Evolutionary conservation across 2,329 filamentous ascomycete genomes (phyloP), one percentile per base, ranked within the genome.

Genomic region (Dendrostoma leiphaemia): DNA sequence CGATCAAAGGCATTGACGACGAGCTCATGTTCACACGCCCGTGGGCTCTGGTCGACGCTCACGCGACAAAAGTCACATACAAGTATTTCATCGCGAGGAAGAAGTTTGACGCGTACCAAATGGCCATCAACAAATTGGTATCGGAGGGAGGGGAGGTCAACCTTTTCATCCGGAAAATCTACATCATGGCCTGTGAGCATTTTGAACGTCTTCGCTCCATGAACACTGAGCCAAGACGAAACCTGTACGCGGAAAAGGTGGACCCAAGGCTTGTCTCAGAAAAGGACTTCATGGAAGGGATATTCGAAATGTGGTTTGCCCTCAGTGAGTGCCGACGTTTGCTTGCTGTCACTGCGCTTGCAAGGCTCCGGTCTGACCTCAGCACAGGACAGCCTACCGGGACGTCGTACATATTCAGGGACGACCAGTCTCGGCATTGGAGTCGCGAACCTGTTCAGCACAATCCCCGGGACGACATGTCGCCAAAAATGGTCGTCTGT

Each of bases 271-370:
- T 2, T 56, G 62, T 19, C 56, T 61, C 13, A 19, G 68, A 74
- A 32, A 64, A 67, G 26, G 51, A 60, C 1, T 68, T 80, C 4
- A 53, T 81, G n/a, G 53, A 57, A 1, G 69, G 71, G 9, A 66
- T 76, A 3, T 73, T 80, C 21, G 62, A 64, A 6, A 59, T 81
- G 1, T 78, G 76, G 73, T 76, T 79, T 59, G 73, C 73, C 3
- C 72, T 72, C 10, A 68, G 78, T 81, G 61, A 62, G 77, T 69
- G 23, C 21, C 34, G 19, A 37, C 13, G 23, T 7, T 24, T 26
- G 10, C 24, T 4, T 12, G 17, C 40, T 12, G 19, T 43, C n/a
- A 9, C 19, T 8, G 23, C 21, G 32, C 53, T 12, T 7, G 28
- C 13, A 28, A 26, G 31, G 32, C 35, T 5, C 73, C 78, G 44